Base-by-base conservation (phyloP, 1,284 basidiomycete genomes). In the Ceratobasidium sp. region DNA sequence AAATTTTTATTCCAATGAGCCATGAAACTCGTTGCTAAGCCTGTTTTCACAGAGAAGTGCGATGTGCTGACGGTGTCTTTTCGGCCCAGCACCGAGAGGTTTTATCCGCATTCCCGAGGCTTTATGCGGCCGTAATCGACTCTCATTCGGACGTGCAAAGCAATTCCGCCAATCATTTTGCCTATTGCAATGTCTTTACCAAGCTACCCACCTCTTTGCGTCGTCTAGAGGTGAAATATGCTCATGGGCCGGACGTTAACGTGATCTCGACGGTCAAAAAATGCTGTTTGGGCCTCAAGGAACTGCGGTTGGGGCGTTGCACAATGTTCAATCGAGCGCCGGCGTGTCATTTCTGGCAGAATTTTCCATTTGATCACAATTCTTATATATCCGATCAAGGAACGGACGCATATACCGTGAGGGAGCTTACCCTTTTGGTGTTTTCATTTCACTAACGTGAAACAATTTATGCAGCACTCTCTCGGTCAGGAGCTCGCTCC, bases 271-370 rank as follows among this genome's bases (percentile, higher is more conserved):
- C 46, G 9, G 57, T 71, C 16, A 71, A 60, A 32, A 26, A 52
- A 6, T 71, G 52, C 46, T 59, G 57, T 30, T 57, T 57, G 2
- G 43, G 60, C 23, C 43, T 71, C n/a, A 46, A 71, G 46, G 57
- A 60, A 28, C 32, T 71, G 12, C 34, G 57, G 34, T 36, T 71
- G 12, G 69, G 69, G 21, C 41, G 69, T n/a, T 71, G 69, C 34
- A 71, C 69, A 1, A 71, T 71, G 69, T 71, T 71, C 28, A 71
- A 71, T 36, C 41, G 57, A 39, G 16, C 36, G 10, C 69, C 57
- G 14, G 69, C 69, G 8, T 71, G 69, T 36, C 43, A 18, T 3
- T 71, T 71, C 45, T 71, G 69, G 69, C 10, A 30, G 16, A 26
- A 21, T 10, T 71, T 71, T 45, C 69, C 69, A 14, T 60, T 60